Evolutionary conservation across 2,329 filamentous ascomycete genomes (phyloP), one percentile per base, ranked within the genome.

Genomic region (Hansfordia pulvinata): DNA sequence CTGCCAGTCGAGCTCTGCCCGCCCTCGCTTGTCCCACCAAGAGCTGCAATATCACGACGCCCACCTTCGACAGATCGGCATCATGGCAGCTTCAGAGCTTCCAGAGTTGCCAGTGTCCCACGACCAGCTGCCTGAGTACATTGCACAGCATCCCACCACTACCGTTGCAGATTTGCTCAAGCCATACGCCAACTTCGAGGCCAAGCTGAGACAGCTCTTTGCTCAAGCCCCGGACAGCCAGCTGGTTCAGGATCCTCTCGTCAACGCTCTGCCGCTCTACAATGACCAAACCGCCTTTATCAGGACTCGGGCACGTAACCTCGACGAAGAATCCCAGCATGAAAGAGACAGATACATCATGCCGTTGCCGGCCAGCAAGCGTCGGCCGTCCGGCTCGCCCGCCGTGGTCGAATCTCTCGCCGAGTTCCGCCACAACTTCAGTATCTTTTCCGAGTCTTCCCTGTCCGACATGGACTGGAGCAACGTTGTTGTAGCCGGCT

Each of bases 401-500:
- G 82, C 83, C 3, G 65, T 80, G 4, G 81, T 86, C 1, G 46
- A 61, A 14, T 65, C 65, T 9, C 45, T 90, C 23, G 62, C 68
- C 25, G 74, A 82, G 17, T 93, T 90, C 40, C 72, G 75, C 44
- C 67, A 69, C 25, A 88, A 90, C 50, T 88, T 93, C 52, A 69
- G 69, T 31, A 47, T 92, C 31, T 93, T 93, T 45, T 84, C 77
- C 2, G 84, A 93, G 50, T 78, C 71, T 2, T 76, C 80, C 0
- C 56, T 92, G 16, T 62, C 62, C 17, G 82, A 88, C 25, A 47
- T 92, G 38, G 71, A 88, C 44, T 92, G 83, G 83, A 71, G 53
- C 43, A 90, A 90, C 45, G 71, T 92, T 10, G 74, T 90, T 10
- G 84, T 71, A 17, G 80, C 82, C 20, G 84, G 84, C 8, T 86